Base-by-base conservation (phyloP, 1,284 basidiomycete species). In the Schizopora paradoxa region DNA sequence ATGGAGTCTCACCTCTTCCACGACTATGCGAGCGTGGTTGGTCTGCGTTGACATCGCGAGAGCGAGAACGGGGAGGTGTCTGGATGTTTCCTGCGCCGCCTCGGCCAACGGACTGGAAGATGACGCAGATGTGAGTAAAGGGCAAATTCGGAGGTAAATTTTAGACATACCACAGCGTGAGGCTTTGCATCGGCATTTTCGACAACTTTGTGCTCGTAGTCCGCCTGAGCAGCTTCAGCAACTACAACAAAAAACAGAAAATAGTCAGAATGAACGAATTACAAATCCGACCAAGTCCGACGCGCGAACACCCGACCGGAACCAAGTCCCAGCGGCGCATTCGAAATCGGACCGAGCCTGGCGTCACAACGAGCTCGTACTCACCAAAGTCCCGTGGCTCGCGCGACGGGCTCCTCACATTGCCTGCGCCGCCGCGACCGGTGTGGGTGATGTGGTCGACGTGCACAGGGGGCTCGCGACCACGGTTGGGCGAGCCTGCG, bases 381-480 rank as follows among this genome's bases (percentile, higher is more conserved):
- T 33, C 21, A 44, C 47, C 22, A 28, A 68, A 62, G 28, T 64
- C 61, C n/a, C 52, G 47, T 28, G 69, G 63, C 37, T 79, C 77
- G 34, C 77, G 74, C 13, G 85, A 84, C 0, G 81, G 79, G 3
- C 83, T 82, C 40, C 82, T 79, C 29, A 89, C 77, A 65, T 91
- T 90, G 33, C 87, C 87, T 14, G 74, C 75, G 21, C 87, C 87
- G 28, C 87, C 87, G 26, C 87, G 76, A 14, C 88, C 87, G 34
- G 78, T 75, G 31, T 81, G 81, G 52, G 68, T 70, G n/a, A 74
- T 49, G 5, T 59, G 60, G 46, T 65, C 60, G 22, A 63, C 51
- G 5, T 43, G 27, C 27, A 54, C 53, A 2, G 58, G 51, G 1
- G 72, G 70, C 54, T 86, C 83, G 40, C 82, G 69, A 0, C 82